Percentiles rank a stretch among this genome's conserved stretches.
These are phyloP conservation scores for Globisporangium alternatum DNA, from an alignment of 352 stramenopile species.

Conservation along the genomic window DNA sequence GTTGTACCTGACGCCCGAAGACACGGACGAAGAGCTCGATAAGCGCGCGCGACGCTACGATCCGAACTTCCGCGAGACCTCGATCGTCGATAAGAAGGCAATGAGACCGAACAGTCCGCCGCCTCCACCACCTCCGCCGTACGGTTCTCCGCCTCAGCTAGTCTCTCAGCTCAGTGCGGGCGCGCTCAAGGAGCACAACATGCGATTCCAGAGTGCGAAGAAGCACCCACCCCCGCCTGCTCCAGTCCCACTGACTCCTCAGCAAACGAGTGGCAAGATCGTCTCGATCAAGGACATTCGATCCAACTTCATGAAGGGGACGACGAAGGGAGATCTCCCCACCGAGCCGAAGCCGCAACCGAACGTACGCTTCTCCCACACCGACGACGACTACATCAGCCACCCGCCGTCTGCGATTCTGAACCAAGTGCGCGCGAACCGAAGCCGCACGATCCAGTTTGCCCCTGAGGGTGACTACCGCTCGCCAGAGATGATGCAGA, in stretches of 20 bases:
- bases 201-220: constrained; percentile 10
- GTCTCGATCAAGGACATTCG: constrained; percentile 39
- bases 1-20: constrained; percentile 25
- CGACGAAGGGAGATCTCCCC: constrained; percentile 14
- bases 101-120: constrained; percentile 4
- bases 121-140: constrained; percentile 9
- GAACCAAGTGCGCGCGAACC: constrained; percentile 44
- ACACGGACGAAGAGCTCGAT: constrained; percentile 33
- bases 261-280: constrained; percentile 26
- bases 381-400: constrained; percentile 22
- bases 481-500: constrained; percentile 29
- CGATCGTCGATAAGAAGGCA: background rate
- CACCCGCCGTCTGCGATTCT: constrained; percentile 43
- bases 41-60: constrained; percentile 41
- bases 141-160: background rate
- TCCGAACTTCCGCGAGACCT: constrained; percentile 14
- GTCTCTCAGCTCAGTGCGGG: constrained; percentile 9
- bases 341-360: background rate
- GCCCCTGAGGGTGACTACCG: constrained; percentile 31
- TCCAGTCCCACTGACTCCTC: background rate
- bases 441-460: constrained; percentile 37
- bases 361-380: constrained; percentile 8
- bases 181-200: constrained; percentile 9
- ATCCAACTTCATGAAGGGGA: constrained; percentile 19
- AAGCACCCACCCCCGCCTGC: constrained; percentile 1